phyloP scores from a whole-genome alignment of 306 rosid species.

The Coriaria nepalensis region DNA sequence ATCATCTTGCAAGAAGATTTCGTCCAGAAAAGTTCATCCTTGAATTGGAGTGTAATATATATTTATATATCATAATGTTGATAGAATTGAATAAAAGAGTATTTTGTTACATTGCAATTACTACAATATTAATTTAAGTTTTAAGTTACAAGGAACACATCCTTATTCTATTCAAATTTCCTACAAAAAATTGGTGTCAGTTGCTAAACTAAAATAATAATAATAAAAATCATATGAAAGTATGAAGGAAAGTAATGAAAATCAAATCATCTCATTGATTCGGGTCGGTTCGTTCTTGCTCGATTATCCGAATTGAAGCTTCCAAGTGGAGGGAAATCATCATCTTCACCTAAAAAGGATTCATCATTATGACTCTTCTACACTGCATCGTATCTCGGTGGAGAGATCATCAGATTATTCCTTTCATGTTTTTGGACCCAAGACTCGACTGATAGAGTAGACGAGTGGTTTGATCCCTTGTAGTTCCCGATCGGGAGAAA shows the following conservation, averaged over 20 bases:
- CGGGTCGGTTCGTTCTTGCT: too few relatives aligned
- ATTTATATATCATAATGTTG: too few relatives aligned
- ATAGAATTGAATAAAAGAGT: too few relatives aligned
- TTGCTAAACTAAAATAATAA: too few relatives aligned
- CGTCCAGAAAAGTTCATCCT: constrained; percentile 80
- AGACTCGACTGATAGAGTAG: constrained; percentile 1
- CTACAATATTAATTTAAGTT: too few relatives aligned
- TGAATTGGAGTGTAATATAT: not conserved
- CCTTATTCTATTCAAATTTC: too few relatives aligned
- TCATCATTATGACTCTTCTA: constrained; percentile 2
- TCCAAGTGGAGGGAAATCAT: constrained; percentile 16
- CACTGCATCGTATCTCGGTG: not conserved
- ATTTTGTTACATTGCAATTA: too few relatives aligned
- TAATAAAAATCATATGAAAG: too few relatives aligned
- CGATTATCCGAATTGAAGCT: not conserved
- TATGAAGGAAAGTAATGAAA: too few relatives aligned
- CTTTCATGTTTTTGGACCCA: not conserved
- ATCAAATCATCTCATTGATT: too few relatives aligned
- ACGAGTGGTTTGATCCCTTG: constrained; percentile 23
- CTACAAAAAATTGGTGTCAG: too few relatives aligned
- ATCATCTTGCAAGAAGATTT: constrained; percentile 76
- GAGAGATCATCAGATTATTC: not conserved
- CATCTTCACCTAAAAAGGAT: constrained; percentile 6
- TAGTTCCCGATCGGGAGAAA: constrained; percentile 27
- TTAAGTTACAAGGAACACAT: too few relatives aligned